Evolutionary conservation across 331 rosid species (phyloP).

Genomic region (Stylosanthes scabra): DNA sequence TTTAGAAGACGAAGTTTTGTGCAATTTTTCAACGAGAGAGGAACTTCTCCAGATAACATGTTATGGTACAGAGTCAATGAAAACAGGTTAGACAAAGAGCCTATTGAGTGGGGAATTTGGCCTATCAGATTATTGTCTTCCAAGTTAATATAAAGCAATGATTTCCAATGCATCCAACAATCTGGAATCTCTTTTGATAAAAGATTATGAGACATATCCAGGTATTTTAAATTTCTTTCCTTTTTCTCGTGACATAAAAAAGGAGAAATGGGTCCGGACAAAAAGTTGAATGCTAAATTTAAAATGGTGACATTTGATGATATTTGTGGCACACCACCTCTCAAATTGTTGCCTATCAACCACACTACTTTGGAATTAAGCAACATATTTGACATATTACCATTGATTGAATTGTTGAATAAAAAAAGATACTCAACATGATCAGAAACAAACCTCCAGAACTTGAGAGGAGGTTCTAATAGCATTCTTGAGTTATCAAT

Average conservation of each 20-base stretch:
- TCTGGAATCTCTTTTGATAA: slow-evolving; percentile 9
- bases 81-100: not conserved
- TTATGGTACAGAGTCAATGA: not conserved
- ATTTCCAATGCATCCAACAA: slow-evolving; percentile 13
- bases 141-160: not conserved
- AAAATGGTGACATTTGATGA: not conserved
- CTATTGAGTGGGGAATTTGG: slow-evolving; percentile 27
- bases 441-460: slow-evolving; percentile 9
- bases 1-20: not conserved
- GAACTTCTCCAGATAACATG: slow-evolving; percentile 20
- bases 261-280: slow-evolving; percentile 24
- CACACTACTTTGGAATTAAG: not conserved
- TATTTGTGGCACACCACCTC: slow-evolving; percentile 23
- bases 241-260: not conserved
- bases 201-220: not conserved
- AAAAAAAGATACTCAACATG: not conserved
- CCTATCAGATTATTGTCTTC: slow-evolving; percentile 9
- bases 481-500: not conserved
- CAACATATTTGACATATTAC: slow-evolving; percentile 28
- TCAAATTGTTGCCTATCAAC: not conserved
- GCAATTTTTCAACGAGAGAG: not conserved
- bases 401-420: not conserved
- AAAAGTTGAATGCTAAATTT: not conserved
- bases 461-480: slow-evolving; percentile 22
- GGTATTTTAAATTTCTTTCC: not conserved